Evolutionary conservation across 2,329 filamentous ascomycete genomes (phyloP).

Genomic region (Harringtonia aguacate): DNA sequence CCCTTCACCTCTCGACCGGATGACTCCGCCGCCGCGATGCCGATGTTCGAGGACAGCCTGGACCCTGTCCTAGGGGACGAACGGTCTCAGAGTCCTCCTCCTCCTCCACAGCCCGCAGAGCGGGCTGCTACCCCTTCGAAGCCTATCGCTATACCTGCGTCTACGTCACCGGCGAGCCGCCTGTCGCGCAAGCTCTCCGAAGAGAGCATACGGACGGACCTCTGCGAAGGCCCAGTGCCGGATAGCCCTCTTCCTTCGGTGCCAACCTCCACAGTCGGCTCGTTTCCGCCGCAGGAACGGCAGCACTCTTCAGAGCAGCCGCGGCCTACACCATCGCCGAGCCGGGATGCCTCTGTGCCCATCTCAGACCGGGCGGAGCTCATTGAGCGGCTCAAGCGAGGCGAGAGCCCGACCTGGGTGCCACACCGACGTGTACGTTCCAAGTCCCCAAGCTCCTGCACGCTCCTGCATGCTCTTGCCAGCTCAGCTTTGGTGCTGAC

Average conservation of each 20-base stretch:
- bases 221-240: constrained; percentile 46
- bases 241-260: constrained; percentile 24
- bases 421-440: constrained; percentile 47
- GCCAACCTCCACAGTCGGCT: not conserved
- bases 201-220: constrained; percentile 49
- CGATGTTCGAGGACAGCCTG: constrained; percentile 45
- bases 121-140: constrained; percentile 4
- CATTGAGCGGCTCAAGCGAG: constrained; percentile 74
- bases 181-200: constrained; percentile 35
- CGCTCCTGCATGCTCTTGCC: constrained; percentile 4
- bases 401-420: constrained; percentile 66
- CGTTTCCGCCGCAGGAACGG: constrained; percentile 9
- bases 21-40: constrained; percentile 29
- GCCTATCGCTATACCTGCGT: constrained; percentile 13
- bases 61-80: constrained; percentile 18
- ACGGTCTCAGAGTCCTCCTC: constrained; percentile 5
- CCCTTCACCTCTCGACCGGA: not conserved
- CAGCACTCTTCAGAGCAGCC: not conserved
- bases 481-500: not conserved
- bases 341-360: constrained; percentile 17
- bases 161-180: constrained; percentile 7
- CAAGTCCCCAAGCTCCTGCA: not conserved
- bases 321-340: constrained; percentile 15
- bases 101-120: not conserved
- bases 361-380: constrained; percentile 61